Conservation (phyloP, 495 filamentous ascomycete species). For the Hypoxylon cercidicola region DNA sequence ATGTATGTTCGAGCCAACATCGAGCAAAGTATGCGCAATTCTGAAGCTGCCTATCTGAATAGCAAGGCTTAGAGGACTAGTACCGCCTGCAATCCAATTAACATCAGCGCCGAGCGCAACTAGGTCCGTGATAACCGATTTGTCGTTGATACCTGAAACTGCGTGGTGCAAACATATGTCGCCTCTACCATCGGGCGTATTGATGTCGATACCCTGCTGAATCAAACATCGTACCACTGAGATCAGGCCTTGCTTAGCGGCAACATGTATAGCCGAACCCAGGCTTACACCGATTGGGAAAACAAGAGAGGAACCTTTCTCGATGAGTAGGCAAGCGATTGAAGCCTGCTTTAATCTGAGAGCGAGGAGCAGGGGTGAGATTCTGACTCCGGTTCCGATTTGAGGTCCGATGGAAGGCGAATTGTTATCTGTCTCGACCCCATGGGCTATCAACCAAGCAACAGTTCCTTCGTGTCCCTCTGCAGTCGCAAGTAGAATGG, state of each 20-base stretch:
- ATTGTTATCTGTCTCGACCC: not conserved
- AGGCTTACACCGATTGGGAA: too few species aligned
- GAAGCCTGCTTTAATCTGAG: not conserved
- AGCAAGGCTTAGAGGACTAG: not conserved
- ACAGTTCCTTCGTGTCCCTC: not conserved
- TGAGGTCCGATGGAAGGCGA: not conserved
- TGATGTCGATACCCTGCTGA: constrained; percentile 1
- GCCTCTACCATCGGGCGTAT: not conserved
- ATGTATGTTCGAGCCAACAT: not conserved
- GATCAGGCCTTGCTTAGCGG: not conserved
- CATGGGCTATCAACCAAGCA: not conserved
- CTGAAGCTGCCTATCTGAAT: not conserved
- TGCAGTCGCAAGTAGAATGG: not conserved
- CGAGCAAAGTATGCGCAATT: not conserved
- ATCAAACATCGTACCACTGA: not conserved
- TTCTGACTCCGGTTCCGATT: not conserved
- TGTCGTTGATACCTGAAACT: not conserved
- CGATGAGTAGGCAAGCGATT: not conserved
- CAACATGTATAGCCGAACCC: not conserved
- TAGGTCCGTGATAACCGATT: not conserved
- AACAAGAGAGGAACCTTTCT: not conserved
- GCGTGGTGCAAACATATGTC: not conserved
- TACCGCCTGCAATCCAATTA: not conserved
- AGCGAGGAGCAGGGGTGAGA: not conserved
- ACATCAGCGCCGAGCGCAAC: not conserved